Base-by-base conservation (phyloP, 2,329 filamentous ascomycete species). In the Fusarium sp. region DNA sequence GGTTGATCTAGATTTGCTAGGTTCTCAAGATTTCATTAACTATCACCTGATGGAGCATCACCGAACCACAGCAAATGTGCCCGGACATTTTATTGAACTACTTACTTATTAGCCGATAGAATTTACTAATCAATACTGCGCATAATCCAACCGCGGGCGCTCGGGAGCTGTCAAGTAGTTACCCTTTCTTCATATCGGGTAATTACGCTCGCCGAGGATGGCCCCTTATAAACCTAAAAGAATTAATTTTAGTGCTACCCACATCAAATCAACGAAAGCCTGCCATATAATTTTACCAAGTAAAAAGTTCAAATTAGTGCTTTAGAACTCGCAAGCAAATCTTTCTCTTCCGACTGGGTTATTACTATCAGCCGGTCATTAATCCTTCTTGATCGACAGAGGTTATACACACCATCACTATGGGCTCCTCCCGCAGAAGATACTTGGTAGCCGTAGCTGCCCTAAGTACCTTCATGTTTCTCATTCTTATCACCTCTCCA, bases 251-350 rank as follows among this genome's bases (percentile, higher is more conserved):
- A 27, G 27, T 27, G 27, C 5, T 6, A 6, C 27, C 27, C 6
- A 27, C 27, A 6, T 27, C 27, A 5, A 5, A 5, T 27, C 27
- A 27, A 27, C 4, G 27, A 20, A 84, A 69, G 2, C 85, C 85
- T 1, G 87, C 35, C 35, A 38, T 38, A 38, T 38, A 6, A 8
- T 38, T 89, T 11, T 80, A 74, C 6, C 74, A 76, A 4, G 87
- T 84, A 1, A 83, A 85, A 12, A 90, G 84, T 70, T 25, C 77
- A 40, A 4, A 78, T 62, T 52, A 25, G 45, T 27, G 27, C 27
- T 27, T 27, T 27, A 5, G 27, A 27, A 8, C 27, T 27, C 5
- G 27, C 27, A 27, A 22, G 15, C 15, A 17, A 11, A 47, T 47
- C 43, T 47, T 47, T 47, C 43, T 47, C 43, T 47, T 47, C 20